Percentiles rank a stretch among this genome's conserved stretches.
Conservation (phyloP, 306 rosid species). For the Begonia loranthoides region DNA sequence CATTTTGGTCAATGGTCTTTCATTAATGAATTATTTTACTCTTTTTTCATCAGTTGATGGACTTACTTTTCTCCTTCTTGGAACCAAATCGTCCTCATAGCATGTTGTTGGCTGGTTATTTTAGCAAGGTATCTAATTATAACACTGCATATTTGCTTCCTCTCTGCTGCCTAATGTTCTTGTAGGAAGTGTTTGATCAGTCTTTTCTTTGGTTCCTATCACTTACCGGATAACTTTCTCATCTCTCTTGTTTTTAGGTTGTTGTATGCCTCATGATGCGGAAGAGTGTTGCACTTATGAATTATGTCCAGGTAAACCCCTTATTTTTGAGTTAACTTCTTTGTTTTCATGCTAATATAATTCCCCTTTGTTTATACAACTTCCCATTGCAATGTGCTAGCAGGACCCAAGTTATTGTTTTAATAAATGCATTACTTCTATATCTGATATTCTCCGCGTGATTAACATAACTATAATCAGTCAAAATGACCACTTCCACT, state of each 20-base stretch:
- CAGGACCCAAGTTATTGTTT: no score
- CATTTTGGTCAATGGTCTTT: no score
- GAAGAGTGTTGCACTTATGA: conserved; percentile 87
- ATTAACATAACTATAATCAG: no score
- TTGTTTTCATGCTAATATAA: neutral
- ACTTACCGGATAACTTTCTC: neutral
- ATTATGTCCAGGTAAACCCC: conserved; percentile 79
- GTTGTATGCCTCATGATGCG: conserved; percentile 94
- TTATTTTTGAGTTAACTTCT: neutral
- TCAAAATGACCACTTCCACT: no score
- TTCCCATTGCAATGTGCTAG: no score
- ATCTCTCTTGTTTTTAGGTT: conserved; percentile 33
- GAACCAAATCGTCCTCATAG: conserved; percentile 77
- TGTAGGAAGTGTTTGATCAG: neutral
- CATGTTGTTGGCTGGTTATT: conserved; percentile 84
- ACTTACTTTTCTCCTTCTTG: conserved; percentile 89
- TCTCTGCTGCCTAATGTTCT: neutral
- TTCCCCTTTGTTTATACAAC: neutral
- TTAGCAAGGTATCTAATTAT: conserved; percentile 64
- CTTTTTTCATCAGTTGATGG: conserved; percentile 59
- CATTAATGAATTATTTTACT: neutral
- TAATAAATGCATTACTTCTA: no score
- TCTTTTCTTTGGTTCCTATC: neutral
- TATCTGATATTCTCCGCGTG: no score
- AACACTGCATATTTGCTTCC: neutral